phyloP scores from a whole-genome alignment of 805 yeast species.

The Cyberlindnera japonica region DNA sequence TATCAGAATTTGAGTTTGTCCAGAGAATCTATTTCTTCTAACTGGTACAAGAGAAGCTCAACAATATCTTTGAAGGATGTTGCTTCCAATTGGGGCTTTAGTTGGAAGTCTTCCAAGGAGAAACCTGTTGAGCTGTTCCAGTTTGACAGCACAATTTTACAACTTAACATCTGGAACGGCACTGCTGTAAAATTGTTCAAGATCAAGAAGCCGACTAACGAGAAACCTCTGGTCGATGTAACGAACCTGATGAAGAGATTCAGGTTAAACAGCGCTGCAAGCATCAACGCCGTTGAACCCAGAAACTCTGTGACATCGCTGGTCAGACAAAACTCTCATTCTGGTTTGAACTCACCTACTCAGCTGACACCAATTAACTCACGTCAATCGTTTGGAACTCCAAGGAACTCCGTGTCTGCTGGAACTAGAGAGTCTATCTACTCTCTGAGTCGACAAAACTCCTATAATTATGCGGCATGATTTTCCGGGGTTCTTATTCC shows the following conservation, averaged over 20 bases:
- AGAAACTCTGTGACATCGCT: constrained; percentile 6
- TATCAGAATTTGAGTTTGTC: constrained; percentile 25
- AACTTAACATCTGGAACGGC: constrained; percentile 22
- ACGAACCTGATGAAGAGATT: constrained; percentile 37
- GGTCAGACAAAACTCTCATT: constrained; percentile 14
- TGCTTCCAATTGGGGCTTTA: constrained; percentile 37
- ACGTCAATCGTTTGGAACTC: constrained; percentile 26
- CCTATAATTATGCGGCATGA: constrained; percentile 3
- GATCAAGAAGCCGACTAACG: constrained; percentile 37
- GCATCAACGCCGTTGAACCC: constrained; percentile 21
- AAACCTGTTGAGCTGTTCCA: constrained; percentile 10
- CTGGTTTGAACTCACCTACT: constrained; percentile 23
- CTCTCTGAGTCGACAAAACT: constrained; percentile 20
- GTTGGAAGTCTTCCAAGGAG: constrained; percentile 20
- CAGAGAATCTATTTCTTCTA: constrained; percentile 13
- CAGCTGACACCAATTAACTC: constrained; percentile 29
- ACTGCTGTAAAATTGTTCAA: constrained; percentile 25
- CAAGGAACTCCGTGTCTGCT: constrained; percentile 24
- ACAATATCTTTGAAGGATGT: constrained; percentile 29
- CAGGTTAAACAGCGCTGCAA: constrained; percentile 30
- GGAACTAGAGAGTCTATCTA: constrained; percentile 17
- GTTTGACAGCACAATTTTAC: constrained; percentile 21
- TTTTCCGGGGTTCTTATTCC: background rate
- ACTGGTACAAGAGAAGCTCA: constrained; percentile 28
- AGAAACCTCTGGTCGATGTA: constrained; percentile 40